Conservation (phyloP, 768 basidiomycete genomes). For the Rhodotorula graminis region DNA sequence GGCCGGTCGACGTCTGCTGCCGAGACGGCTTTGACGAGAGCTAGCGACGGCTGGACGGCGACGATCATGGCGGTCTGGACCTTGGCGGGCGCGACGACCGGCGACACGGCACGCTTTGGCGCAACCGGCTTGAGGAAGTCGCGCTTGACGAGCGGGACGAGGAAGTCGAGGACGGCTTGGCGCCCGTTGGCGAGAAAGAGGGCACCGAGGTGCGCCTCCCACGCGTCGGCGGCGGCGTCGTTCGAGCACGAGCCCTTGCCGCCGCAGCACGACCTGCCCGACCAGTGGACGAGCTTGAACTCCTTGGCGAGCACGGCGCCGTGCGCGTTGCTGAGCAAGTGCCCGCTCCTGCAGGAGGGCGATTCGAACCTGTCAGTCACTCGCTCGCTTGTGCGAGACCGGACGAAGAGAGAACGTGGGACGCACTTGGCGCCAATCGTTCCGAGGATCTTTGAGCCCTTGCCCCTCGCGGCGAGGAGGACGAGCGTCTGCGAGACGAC, state of each 20-base stretch:
- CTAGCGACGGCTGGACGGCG: no score
- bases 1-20: no score
- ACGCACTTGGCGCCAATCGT: not conserved
- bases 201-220: slow-evolving; percentile 13
- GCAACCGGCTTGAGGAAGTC: not conserved
- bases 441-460: not conserved
- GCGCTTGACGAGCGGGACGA: slow-evolving; percentile 4
- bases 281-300: not conserved
- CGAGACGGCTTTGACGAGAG: no score
- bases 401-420: not conserved
- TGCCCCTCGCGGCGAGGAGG: not conserved
- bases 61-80: not conserved
- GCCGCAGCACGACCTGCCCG: no score
- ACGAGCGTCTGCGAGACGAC: not conserved
- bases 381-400: not conserved
- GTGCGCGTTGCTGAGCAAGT: not conserved
- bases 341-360: no score
- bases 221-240: not conserved
- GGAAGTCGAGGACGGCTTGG: not conserved
- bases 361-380: not conserved
- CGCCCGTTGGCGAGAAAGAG: not conserved
- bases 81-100: no score
- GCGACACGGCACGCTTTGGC: no score
- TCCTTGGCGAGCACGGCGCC: not conserved
- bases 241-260: no score